A percentile compares a stretch with the other conserved stretches of the same genome.
These are phyloP conservation scores for Alliaria petiolata DNA, from an alignment of 345 rosid species.

Conservation along the genomic window DNA sequence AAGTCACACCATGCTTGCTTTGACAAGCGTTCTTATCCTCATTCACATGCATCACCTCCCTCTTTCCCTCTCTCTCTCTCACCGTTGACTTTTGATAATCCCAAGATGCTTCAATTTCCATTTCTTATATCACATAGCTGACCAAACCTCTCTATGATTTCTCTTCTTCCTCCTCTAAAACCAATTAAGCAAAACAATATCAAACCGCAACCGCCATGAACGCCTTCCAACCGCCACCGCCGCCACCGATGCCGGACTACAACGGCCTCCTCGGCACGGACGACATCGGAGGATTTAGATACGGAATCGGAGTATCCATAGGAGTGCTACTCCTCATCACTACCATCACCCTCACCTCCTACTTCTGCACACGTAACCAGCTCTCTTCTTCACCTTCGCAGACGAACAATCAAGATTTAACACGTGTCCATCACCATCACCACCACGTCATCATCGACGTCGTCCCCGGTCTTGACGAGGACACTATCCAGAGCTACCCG, in stretches of 20 bases:
- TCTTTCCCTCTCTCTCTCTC: background rate
- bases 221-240: slow-evolving; percentile 23
- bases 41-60: slow-evolving; percentile 32
- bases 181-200: background rate
- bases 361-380: slow-evolving; percentile 42
- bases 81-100: slow-evolving; percentile 30
- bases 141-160: slow-evolving; percentile 21
- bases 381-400: slow-evolving; percentile 23
- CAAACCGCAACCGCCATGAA: slow-evolving; percentile 13
- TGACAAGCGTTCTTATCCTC: slow-evolving; percentile 26
- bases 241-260: slow-evolving; percentile 14
- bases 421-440: slow-evolving; percentile 8
- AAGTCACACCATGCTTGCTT: slow-evolving; percentile 30
- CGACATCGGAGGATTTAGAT: slow-evolving; percentile 44
- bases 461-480: slow-evolving; percentile 62
- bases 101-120: slow-evolving; percentile 20
- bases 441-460: slow-evolving; percentile 39
- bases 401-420: slow-evolving; percentile 1
- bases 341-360: slow-evolving; percentile 48
- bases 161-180: background rate
- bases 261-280: slow-evolving; percentile 24
- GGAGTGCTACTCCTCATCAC: slow-evolving; percentile 51
- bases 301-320: slow-evolving; percentile 50
- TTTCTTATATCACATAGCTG: slow-evolving; percentile 24
- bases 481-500: slow-evolving; percentile 65